Evolutionary conservation across 2,329 filamentous ascomycete genomes (phyloP), one percentile per base, ranked within the genome.

Genomic region (Fusarium domesticum): DNA sequence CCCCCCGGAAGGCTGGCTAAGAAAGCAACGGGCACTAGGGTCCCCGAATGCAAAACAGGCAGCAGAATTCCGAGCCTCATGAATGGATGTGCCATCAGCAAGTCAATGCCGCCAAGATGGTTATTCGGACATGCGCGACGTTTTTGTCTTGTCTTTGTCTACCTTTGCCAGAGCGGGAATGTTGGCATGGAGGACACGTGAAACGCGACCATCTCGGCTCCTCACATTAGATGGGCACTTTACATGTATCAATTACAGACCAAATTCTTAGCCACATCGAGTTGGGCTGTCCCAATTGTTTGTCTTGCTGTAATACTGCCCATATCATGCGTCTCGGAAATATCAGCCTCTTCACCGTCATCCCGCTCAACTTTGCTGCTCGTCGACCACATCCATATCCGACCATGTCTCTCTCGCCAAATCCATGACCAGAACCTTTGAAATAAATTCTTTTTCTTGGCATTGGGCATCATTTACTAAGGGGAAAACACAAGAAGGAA

Each of bases 31-130:
- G 31, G 16, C 11, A 14, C 12, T 8, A 28, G 31, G 14, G 15
- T 19, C 18, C 17, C 12, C 18, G 14, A 32, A 14, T 14, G 20
- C 18, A 15, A 36, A 46, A 16, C 51, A 64, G 62, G 61, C 61
- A 64, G 53, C 61, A 63, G 61, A 49, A 62, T 65, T 64, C 48
- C 44, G 43, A 39, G 37, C 18, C 17, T 48, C 31, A 37, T 61
- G 56, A 63, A 49, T 60, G 60, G 60, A 43, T 42, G 43, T 23
- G 36, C 17, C 32, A n/a, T 15, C 25, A 44, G 31, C n/a, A 18
- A 18, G 31, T 33, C 3, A 28, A 28, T 28, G 23, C 10, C 23
- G 23, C 23, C 23, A 28, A 28, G 23, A 28, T 28, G 23, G 23
- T 28, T 11, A 28, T 3, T 28, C 14, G 7, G 23, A 12, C 23